Base-by-base conservation (phyloP, 768 basidiomycete species). In the Tylopilus vinaceipallidus region DNA sequence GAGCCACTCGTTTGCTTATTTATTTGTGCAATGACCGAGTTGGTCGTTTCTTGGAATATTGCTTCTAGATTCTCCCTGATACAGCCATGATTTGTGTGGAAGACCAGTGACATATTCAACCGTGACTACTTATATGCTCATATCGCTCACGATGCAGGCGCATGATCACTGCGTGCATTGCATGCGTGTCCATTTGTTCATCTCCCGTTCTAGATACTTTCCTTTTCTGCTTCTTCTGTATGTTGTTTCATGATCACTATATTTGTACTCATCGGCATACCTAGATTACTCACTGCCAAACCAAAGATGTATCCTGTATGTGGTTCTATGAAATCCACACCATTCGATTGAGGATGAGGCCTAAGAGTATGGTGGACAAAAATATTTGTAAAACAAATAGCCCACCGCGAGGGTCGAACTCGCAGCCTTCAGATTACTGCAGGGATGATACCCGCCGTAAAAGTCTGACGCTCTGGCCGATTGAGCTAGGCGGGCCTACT, bases 351-450 rank as follows among this genome's bases (percentile, higher is more conserved):
- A 9, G 6, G 9, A 45, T 17, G 22, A 12, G n/a, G 19, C 27
- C 17, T 12, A 3, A 22, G 32, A 23, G 27, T 10, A 19, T 3
- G 1, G 4, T 0, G 17, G 13, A 39, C 41, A 39, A 30, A 17
- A 19, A 26, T 2, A 3, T 6, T 19, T 27, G 7, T 1, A 30
- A 45, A 68, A 68, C 49, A 9, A 39, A 17, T 81, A 84, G 83
- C 82, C 83, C 83, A 83, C 81, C 83, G 83, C 83, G 83, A 82
- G 83, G 83, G 76, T 85, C 83, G 83, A 85, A 85, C 83, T 82
- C 83, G 83, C 83, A 85, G 80, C 83, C 83, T 85, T 85, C 81
- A 85, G 83, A 85, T 84, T 44, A 50, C 60, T 3, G 41, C 42
- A 42, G 52, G 63, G 41, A 52, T 45, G 29, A 38, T 2, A 1